Base-by-base conservation (phyloP, 1,284 basidiomycete species). In the Sporisorium scitamineum region DNA sequence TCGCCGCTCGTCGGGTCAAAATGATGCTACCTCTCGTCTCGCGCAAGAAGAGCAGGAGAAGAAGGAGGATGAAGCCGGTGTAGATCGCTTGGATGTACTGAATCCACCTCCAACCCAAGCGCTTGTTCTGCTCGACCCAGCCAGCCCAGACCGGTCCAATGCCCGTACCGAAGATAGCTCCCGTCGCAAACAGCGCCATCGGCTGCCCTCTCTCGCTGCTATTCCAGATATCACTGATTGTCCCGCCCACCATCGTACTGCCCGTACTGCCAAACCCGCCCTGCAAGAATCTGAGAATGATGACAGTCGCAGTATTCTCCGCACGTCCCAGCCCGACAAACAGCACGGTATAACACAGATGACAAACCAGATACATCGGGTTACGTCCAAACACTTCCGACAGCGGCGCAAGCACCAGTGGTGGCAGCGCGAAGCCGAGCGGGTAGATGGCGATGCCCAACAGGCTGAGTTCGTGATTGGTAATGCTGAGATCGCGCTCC, bases 371-470 rank as follows among this genome's bases (percentile, higher is more conserved):
- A 78, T 93, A 93, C 16, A 93, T 85, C 31, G 91, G 91, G 56
- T 89, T 89, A 37, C 92, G 86, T 0, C 92, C 92, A 71, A 92
- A 90, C 79, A 93, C 92, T 82, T 93, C 92, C 66, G 90, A 91
- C 70, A 93, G 89, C 0, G 92, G 91, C 13, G 80, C 80, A 5
- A 82, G 72, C 3, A 92, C 87, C 11, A 94, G 88, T 0, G 93
- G 93, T 2, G 90, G 88, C 20, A 92, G 69, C 1, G 88, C 91
- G 73, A 93, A 93, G 0, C 92, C 92, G 31, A 92, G 86, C 6
- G 80, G 79, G 50, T 79, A 81, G 53, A 86, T 77, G 68, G 86
- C 5, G 89, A 88, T 83, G 89, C 93, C 32, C 90, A 86, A 65
- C 88, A 89, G 39, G 91, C 86, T 0, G 89, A 92, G 24, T 90